phyloP scores from a whole-genome alignment of 169 alveolate species.

The Eimeria acervulina region DNA sequence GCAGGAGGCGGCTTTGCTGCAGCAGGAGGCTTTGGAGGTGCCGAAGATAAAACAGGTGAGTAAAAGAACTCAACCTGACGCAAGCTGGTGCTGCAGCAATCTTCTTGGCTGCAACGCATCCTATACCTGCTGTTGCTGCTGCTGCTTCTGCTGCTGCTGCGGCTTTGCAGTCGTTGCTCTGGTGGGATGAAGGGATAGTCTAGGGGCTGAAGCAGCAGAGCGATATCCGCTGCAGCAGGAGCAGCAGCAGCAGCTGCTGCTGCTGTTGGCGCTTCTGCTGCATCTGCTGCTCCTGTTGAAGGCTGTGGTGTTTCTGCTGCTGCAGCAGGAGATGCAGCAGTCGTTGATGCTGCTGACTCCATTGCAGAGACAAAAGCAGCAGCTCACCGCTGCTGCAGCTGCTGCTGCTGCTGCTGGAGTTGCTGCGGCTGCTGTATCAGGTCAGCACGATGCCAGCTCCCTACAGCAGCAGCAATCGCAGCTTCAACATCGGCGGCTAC shows the following conservation, averaged over 20 bases:
- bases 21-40: conserved; percentile 6
- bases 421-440: no score
- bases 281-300: neutral
- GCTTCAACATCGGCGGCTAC: neutral
- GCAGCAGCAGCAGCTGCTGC: neutral
- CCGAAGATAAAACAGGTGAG: neutral
- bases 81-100: no score
- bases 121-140: neutral
- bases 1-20: conserved; percentile 8
- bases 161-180: neutral
- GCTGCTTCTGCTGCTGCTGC: neutral
- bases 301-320: neutral
- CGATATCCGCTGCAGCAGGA: neutral
- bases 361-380: neutral
- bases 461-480: neutral
- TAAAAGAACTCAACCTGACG: no score
- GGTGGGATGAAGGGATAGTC: neutral
- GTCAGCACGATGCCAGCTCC: no score
- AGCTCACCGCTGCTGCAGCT: neutral
- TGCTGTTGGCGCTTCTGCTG: neutral
- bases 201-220: neutral
- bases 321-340: neutral
- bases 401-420: neutral
- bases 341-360: neutral
- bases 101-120: no score